Evolutionary conservation across 83 land plant species (phyloP), one percentile per base, ranked within the genome.

Genomic region (Picea abies): DNA sequence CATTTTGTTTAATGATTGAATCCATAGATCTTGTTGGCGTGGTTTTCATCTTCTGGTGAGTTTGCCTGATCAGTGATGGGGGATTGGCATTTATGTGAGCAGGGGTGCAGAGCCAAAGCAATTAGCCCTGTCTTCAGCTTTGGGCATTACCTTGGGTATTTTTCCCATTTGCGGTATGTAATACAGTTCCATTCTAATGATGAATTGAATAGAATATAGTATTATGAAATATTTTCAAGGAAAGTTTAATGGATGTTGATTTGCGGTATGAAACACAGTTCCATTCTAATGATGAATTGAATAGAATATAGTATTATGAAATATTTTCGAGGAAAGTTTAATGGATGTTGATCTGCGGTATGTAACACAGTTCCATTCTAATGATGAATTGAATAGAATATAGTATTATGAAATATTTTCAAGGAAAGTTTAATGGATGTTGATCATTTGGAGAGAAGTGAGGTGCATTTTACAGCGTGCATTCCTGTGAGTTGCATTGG

Each of bases 91-190:
- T 80, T 75, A 65, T 49, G 32, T 84, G 63, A 19, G 58, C 83
- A 96, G 99, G 87, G 99, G 99, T 26, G 85, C 90, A 3, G 99
- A 96, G 39, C 99, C 99, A 39, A 95, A 90, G 82, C 94, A 87
- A 71, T 72, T 96, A 80, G 98, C 99, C 3, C 90, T 93, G 32
- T 96, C 99, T 16, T 89, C 91, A 66, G 98, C 99, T 75, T 78
- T 96, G 29, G 99, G 99, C 68, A 78, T 95, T 22, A 96, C 99
- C 17, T 80, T 96, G 84, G 99, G 99, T 61, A 71, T 96, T 29
- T 96, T 96, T 41, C 99, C 99, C 4, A 92, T 96, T 62, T 93
- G 94, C 85, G 99, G 99, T 94, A 86, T 35, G 84, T 79, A 41
- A 20, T 41, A 35, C 63, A 35, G 61, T 62, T 15, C 22, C 22